Evolutionary conservation across 805 yeast species (phyloP).

Genomic region (Kodamaea nitidulidarum): DNA sequence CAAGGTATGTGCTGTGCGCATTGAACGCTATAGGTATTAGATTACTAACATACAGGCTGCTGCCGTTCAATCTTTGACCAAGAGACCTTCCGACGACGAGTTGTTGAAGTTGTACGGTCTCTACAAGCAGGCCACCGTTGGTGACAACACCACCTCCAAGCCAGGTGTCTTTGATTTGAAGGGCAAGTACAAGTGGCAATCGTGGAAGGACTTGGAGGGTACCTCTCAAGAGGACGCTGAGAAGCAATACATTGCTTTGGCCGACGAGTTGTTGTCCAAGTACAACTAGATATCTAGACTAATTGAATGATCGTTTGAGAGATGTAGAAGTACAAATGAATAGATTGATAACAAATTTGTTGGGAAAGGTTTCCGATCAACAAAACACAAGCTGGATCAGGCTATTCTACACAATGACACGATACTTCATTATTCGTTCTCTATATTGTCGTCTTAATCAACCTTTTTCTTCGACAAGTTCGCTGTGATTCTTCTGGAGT

Average conservation of each 20-base stretch:
- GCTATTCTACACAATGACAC: no score
- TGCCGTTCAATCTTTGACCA: constrained; percentile 68
- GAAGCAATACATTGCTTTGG: constrained; percentile 66
- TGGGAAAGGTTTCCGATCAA: no score
- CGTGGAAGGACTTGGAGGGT: constrained; percentile 90
- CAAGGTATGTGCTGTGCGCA: constrained; percentile 18
- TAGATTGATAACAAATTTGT: no score
- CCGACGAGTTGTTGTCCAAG: constrained; percentile 55
- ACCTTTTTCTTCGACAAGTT: constrained; percentile 3
- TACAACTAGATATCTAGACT: constrained; percentile 15
- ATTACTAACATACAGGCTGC: constrained; percentile 52
- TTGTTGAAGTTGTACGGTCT: constrained; percentile 83
- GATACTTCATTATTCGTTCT: no score
- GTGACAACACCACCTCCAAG: constrained; percentile 83
- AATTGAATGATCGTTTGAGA: background rate
- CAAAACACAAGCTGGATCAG: no score
- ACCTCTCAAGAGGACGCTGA: constrained; percentile 88
- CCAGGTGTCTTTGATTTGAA: constrained; percentile 92
- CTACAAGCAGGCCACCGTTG: constrained; percentile 95
- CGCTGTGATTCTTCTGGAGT: constrained; percentile 17
- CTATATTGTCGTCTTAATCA: no score
- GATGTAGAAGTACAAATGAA: background rate
- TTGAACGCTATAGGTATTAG: background rate
- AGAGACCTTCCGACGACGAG: constrained; percentile 84
- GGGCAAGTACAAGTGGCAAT: constrained; percentile 97